Base-by-base conservation (phyloP, 2,329 filamentous ascomycete genomes). In the Amphichorda felina region DNA sequence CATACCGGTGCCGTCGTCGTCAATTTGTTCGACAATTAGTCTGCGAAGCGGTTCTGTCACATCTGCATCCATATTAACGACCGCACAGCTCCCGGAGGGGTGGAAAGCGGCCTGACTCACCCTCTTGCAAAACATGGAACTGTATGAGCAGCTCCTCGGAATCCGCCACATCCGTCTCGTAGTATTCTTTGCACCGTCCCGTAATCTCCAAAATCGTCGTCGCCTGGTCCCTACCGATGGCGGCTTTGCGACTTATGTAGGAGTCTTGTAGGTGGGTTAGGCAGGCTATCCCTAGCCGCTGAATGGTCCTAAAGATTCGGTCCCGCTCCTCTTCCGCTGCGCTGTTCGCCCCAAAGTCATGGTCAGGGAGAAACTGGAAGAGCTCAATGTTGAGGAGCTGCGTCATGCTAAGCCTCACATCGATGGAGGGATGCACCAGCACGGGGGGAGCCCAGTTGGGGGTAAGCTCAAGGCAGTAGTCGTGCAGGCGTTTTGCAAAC, bases 1-100 rank as follows among this genome's bases (percentile, higher is more conserved):
- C 70, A 58, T 70, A 73, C 72, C 71, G 44, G 71, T 74, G 44
- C 57, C 70, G 36, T 75, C 72, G 35, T 75, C 71, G 41, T 75
- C 72, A 37, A 71, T 48, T 40, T 74, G 68, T 33, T 75, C 71
- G 13, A 74, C 63, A 30, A 70, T 59, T n/a, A 80, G 54, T 33
- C 57, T 59, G 26, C 60, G 61, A 46, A 83, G 62, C n/a, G 58
- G 48, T 11, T 64, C 61, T 10, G 68, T 40, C 4, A 72, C 58
- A 19, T 57, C 55, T 60, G 27, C 18, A 32, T 14, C 11, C 32
- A 30, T 10, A 24, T 44, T 32, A 43, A 40, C 25, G 42, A 40
- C 22, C 8, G 11, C 7, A 8, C n/a, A 15, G 15, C 21, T 22
- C n/a, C n/a, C n/a, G n/a, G n/a, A n/a, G n/a, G n/a, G n/a, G n/a